Conservation (phyloP, 2,329 filamentous ascomycete species). For the Hypocrella siamensis region DNA sequence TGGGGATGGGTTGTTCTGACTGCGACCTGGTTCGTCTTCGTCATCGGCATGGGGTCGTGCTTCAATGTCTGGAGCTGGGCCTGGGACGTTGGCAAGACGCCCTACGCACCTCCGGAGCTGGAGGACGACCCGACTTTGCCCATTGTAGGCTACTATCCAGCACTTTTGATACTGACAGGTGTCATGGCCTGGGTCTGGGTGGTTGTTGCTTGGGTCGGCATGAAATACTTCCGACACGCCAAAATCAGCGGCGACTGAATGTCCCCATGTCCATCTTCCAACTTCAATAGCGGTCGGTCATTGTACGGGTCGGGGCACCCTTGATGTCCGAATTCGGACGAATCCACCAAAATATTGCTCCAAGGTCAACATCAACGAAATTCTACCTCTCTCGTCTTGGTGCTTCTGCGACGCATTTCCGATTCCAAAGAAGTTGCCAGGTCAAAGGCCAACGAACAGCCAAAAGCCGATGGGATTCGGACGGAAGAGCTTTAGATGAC, state of each 20-base stretch:
- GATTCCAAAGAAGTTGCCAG: no score
- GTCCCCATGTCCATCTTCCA: background rate
- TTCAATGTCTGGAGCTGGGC: constrained; percentile 96
- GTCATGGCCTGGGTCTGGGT: constrained; percentile 99
- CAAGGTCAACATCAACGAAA: no score
- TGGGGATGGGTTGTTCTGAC: constrained; percentile 93
- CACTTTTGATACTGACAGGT: constrained; percentile 77
- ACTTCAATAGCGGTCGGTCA: background rate
- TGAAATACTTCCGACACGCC: constrained; percentile 98
- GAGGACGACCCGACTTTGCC: constrained; percentile 90
- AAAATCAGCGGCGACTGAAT: constrained; percentile 60
- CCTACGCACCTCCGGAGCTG: constrained; percentile 85
- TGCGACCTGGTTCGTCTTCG: constrained; percentile 90
- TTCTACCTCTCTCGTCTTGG: no score
- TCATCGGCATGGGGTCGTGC: constrained; percentile 91
- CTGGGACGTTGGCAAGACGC: constrained; percentile 94
- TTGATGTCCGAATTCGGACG: no score
- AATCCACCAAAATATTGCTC: no score
- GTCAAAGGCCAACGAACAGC: no score
- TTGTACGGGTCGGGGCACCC: no score
- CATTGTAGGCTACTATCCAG: constrained; percentile 94
- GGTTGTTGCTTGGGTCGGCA: constrained; percentile 89
- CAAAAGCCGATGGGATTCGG: no score
- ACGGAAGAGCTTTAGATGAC: no score
- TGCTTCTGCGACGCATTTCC: no score